Percentiles rank a stretch among this genome's conserved stretches.
phyloP scores from a whole-genome alignment of 495 filamentous ascomycete species.

The Endocarpon pusillum region DNA sequence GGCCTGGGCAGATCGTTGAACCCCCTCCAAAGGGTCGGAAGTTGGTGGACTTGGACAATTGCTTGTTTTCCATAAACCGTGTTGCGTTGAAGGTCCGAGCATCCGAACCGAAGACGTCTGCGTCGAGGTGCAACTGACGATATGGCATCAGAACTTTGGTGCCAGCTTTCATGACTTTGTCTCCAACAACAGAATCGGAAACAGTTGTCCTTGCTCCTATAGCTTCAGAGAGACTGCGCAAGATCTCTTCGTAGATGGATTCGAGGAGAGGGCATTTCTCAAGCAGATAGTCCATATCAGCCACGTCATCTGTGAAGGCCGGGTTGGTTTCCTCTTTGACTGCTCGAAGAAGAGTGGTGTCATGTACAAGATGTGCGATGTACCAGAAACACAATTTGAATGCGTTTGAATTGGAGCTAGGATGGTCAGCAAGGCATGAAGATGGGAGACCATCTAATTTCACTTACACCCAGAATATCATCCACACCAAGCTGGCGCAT shows the following conservation, averaged over 20 bases:
- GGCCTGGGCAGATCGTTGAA: neutral
- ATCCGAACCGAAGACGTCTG: neutral
- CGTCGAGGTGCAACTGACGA: neutral
- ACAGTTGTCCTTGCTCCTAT: neutral
- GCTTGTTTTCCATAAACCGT: neutral
- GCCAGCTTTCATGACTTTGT: conserved; percentile 1
- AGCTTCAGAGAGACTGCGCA: neutral
- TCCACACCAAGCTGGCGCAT: neutral
- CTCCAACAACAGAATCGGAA: neutral
- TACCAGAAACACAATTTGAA: neutral
- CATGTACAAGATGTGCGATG: neutral
- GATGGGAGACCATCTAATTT: conserved; percentile 1
- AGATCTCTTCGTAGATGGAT: conserved; percentile 1
- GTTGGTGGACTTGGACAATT: neutral
- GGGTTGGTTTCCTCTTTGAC: conserved; percentile 1
- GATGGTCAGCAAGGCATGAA: neutral
- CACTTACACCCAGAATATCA: conserved; percentile 1
- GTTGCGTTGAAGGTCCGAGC: neutral
- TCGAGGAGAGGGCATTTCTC: conserved; percentile 1
- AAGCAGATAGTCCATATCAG: neutral
- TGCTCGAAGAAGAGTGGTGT: neutral
- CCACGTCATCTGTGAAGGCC: neutral
- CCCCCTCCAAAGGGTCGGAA: conserved; percentile 1
- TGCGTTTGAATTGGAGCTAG: neutral
- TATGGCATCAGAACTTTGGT: neutral